A percentile compares a stretch with the other conserved stretches of the same genome.
These are phyloP conservation scores for Phanerochaete sordida DNA, from an alignment of 768 basidiomycete genomes.

Conservation along the genomic window DNA sequence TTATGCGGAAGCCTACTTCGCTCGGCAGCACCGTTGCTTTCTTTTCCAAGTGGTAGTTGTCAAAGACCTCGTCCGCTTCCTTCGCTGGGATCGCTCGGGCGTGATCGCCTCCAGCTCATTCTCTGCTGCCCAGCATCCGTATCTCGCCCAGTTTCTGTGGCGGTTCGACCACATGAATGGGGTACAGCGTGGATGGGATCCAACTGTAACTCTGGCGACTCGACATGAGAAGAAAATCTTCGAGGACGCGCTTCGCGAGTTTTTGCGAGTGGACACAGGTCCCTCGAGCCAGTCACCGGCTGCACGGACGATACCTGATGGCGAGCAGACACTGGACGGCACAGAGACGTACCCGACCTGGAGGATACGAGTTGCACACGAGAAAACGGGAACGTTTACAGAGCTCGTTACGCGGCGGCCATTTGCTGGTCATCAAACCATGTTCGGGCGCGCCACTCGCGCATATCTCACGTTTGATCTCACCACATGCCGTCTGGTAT, in stretches of 20 bases:
- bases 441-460: conserved; percentile 10
- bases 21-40: conserved; percentile 20
- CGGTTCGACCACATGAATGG: neutral
- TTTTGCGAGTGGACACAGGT: too few relatives aligned
- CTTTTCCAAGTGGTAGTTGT: conserved; percentile 30
- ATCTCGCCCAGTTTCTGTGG: conserved; percentile 1
- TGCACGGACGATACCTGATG: neutral
- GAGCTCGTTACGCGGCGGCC: neutral
- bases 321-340: neutral
- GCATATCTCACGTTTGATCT: conserved; percentile 1
- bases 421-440: neutral
- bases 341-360: neutral
- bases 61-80: conserved; percentile 15
- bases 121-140: neutral
- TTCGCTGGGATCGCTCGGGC: neutral
- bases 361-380: neutral
- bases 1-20: too few relatives aligned
- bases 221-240: neutral
- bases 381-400: neutral
- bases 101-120: neutral
- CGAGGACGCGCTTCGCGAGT: too few relatives aligned
- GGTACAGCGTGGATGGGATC: neutral
- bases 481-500: neutral
- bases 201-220: neutral
- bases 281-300: too few relatives aligned